Percentiles rank a stretch among this genome's conserved stretches.
These are phyloP conservation scores for Perkinsela sp. DNA, from an alignment of 208 protist species.

Conservation along the genomic window DNA sequence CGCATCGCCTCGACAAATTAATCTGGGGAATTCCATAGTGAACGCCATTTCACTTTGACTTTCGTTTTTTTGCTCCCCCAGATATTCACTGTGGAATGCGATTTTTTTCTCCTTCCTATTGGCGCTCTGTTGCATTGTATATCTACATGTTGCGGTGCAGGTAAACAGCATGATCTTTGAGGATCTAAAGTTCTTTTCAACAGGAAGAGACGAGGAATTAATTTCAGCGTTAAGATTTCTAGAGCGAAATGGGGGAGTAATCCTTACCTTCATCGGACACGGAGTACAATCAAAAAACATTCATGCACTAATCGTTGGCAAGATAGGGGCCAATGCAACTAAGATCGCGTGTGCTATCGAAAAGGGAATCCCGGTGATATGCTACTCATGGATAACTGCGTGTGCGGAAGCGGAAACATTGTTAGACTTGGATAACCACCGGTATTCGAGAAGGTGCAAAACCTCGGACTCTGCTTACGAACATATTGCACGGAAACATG, in stretches of 20 bases:
- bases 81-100: no score
- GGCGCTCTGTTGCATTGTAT: no score
- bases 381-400: not conserved
- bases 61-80: no score
- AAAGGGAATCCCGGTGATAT: not conserved
- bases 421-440: not conserved
- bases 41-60: no score
- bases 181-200: not conserved
- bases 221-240: not conserved
- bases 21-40: no score
- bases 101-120: no score
- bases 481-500: no score
- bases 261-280: not conserved
- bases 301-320: not conserved
- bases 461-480: no score
- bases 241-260: not conserved
- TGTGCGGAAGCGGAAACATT: not conserved
- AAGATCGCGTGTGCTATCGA: not conserved
- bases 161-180: no score
- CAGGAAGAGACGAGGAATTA: not conserved
- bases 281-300: not conserved
- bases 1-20: no score
- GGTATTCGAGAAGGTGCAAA: no score
- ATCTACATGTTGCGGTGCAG: no score
- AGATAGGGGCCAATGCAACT: not conserved